Percentiles rank a stretch among this genome's conserved stretches.
Evolutionary conservation across 129 eudicot species (phyloP).

Genomic region (Flaveria trinervia): DNA sequence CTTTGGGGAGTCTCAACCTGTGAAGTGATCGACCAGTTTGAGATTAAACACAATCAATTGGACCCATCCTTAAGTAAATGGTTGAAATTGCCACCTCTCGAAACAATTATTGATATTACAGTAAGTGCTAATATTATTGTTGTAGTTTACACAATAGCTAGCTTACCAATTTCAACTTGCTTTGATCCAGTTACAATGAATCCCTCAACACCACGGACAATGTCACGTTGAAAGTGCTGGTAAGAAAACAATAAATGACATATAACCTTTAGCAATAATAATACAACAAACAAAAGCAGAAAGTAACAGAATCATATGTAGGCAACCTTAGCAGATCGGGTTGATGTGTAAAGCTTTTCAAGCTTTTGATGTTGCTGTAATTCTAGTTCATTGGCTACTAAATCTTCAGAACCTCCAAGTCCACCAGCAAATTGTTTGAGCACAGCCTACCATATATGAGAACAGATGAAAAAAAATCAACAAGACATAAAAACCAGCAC

Average conservation of each 20-base stretch:
- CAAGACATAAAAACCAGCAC: neutral
- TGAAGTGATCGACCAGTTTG: neutral
- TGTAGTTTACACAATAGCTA: neutral
- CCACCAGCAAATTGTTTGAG: conserved; percentile 81
- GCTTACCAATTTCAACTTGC: conserved; percentile 85
- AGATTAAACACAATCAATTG: neutral
- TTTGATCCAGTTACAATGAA: conserved; percentile 82
- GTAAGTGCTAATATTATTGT: neutral
- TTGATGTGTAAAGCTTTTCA: conserved; percentile 85
- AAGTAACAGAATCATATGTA: conserved; percentile 14
- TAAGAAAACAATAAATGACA: conserved; percentile 18
- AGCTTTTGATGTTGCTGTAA: conserved; percentile 80
- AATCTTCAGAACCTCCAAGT: conserved; percentile 64
- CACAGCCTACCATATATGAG: conserved; percentile 61
- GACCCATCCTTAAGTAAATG: neutral
- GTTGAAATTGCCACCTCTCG: neutral
- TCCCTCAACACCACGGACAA: conserved; percentile 90
- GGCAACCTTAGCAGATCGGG: conserved; percentile 85
- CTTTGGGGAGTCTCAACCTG: neutral
- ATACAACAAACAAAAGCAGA: neutral
- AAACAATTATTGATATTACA: conserved; percentile 9
- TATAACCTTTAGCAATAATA: neutral
- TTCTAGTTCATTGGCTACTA: conserved; percentile 59
- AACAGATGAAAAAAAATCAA: conserved; percentile 10
- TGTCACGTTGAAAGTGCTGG: conserved; percentile 94